A percentile compares a stretch with the other conserved stretches of the same genome.
Evolutionary conservation across 2,329 filamentous ascomycete genomes (phyloP).

Genomic region (Apiospora saccharicola): DNA sequence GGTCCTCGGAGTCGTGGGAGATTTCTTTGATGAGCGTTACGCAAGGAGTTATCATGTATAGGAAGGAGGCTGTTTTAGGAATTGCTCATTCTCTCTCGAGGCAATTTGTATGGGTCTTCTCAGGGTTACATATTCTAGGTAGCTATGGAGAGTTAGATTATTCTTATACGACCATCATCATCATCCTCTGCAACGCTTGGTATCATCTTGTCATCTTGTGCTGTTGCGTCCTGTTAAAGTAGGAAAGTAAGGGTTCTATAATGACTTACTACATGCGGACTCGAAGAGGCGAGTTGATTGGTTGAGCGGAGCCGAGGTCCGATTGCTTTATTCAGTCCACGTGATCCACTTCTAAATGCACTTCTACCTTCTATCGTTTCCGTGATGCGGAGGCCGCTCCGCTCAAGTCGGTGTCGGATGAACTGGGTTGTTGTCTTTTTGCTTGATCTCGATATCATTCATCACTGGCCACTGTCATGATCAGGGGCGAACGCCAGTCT

Average conservation of each 20-base stretch:
- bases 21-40: slow-evolving; percentile 12
- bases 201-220: not conserved
- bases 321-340: not conserved
- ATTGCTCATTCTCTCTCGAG: not conserved
- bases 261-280: slow-evolving; percentile 16
- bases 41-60: slow-evolving; percentile 15
- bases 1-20: not conserved
- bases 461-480: not conserved
- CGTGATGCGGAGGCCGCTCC: slow-evolving; percentile 2
- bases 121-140: not conserved
- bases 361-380: not conserved
- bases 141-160: slow-evolving; percentile 12
- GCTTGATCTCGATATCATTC: not conserved
- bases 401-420: not conserved
- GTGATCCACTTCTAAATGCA: slow-evolving; percentile 19
- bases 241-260: not conserved
- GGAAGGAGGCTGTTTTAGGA: not conserved
- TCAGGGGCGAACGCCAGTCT: not conserved
- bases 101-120: not conserved
- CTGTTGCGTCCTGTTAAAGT: not conserved
- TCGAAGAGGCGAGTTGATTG: not conserved
- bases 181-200: not conserved
- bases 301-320: slow-evolving; percentile 5
- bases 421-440: not conserved
- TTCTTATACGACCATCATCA: not conserved